Evolutionary conservation across 768 basidiomycete genomes (phyloP).

Genomic region (Dictyophora rubrovolvata): DNA sequence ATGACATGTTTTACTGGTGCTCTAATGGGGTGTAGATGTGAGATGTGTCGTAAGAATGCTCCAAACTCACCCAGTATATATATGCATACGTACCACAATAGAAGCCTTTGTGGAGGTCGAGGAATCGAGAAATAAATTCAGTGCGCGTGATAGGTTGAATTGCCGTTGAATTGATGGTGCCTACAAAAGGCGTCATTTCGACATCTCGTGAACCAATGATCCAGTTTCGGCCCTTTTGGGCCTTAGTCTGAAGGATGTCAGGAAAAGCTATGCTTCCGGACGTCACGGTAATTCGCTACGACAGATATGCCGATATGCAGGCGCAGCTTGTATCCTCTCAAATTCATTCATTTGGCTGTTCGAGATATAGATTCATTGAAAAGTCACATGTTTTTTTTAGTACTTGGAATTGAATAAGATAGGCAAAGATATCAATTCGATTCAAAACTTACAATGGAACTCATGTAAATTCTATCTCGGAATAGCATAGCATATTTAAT

Average conservation of each 20-base stretch:
- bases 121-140: background rate
- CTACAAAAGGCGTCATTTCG: background rate
- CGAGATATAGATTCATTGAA: no score
- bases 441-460: no score
- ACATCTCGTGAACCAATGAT: background rate
- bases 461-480: no score
- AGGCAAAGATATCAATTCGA: no score
- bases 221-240: background rate
- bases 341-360: no score
- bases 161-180: background rate
- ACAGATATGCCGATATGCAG: no score
- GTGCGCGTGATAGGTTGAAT: background rate
- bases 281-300: background rate
- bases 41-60: background rate
- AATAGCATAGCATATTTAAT: no score
- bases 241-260: background rate
- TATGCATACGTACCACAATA: background rate
- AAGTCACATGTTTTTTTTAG: no score
- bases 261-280: background rate
- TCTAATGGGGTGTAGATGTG: background rate
- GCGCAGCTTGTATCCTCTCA: no score
- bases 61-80: background rate
- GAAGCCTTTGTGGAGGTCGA: background rate
- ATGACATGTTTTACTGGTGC: background rate
- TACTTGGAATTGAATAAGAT: no score